These are phyloP conservation scores for Fusarium sp. DNA, from an alignment of 2,329 filamentous ascomycete species.

Conservation along the genomic window DNA sequence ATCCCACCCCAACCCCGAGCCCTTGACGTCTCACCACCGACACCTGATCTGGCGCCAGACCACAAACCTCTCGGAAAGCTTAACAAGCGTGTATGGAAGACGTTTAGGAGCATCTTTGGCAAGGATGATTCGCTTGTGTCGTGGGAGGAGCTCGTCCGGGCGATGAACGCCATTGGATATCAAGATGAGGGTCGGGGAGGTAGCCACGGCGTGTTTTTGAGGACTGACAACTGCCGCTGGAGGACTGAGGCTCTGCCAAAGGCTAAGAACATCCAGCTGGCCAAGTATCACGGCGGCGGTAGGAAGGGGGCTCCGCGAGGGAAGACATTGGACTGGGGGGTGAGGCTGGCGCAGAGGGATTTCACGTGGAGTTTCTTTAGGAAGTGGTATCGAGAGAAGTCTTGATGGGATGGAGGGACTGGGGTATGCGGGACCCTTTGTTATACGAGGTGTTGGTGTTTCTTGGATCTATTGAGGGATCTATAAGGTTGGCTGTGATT, in stretches of 20 bases:
- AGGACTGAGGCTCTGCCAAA: not conserved
- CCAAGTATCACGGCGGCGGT: conserved; percentile 22
- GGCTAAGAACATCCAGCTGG: conserved; percentile 22
- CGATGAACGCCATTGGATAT: conserved; percentile 23
- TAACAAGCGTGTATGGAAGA: conserved; percentile 32
- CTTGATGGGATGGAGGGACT: not conserved
- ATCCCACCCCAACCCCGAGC: not conserved
- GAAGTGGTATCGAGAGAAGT: conserved; percentile 17
- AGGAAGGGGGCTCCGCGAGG: not conserved
- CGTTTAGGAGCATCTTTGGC: conserved; percentile 18
- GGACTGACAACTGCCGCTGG: conserved; percentile 12
- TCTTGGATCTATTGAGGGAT: not conserved
- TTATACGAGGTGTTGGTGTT: not conserved
- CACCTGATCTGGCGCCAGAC: conserved; percentile 8
- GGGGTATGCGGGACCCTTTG: not conserved
- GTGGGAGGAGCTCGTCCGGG: conserved; percentile 16
- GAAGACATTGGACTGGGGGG: conserved; percentile 18
- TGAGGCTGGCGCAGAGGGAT: not conserved
- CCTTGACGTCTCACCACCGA: not conserved
- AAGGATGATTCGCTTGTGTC: not conserved
- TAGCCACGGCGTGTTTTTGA: conserved; percentile 20
- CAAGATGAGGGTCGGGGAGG: conserved; percentile 18
- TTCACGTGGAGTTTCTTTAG: conserved; percentile 22
- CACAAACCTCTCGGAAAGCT: conserved; percentile 2
- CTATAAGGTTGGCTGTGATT: not conserved